Evolutionary conservation across 345 rosid genomes (phyloP), one percentile per base, ranked within the genome.

Genomic region (Eucalyptus dawsonii): DNA sequence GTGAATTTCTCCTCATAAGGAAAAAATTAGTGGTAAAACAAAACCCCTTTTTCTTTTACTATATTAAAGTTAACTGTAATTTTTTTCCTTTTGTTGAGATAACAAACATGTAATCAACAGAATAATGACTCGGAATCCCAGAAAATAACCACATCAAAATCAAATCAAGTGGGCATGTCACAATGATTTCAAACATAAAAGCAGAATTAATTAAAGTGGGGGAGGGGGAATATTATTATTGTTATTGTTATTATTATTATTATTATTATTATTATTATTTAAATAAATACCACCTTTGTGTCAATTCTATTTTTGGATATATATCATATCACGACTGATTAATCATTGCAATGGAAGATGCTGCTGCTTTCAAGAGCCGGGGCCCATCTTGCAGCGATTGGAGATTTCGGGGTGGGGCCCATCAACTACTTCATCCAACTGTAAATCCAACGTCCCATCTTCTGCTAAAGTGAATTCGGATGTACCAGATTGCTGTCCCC

Each of bases 361-460:
- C 47, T 76, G 85, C 85, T 76, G 85, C 83, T 76, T 76, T 76
- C 83, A 37, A 76, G 47, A 37, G 83, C 4, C 22, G 83, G 22
- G 83, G 83, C 83, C 83, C 83, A 37, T 65, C 83, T 6, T 11
- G 47, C 47, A 21, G 25, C 85, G 15, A 76, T 76, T 76, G 85
- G 42, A 40, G 85, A 76, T 76, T 76, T 76, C 85, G 72, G 87
- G 88, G 87, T 27, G 90, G 92, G 90, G 5, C 91, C 92, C 90
- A 85, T 50, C 89, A 89, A 89, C 92, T 88, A 88, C 92, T 92
- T 90, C 92, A 89, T 89, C 93, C 93, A 89, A 91, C 92, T 76
- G 93, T 90, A 91, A 92, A 91, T 89, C 90, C 89, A 50, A 89
- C 89, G 95, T 94, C 94, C 90, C 86, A 76, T 76, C 85, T 22